Conservation (phyloP, 1,284 basidiomycete species). For the Boletus holoroseus region DNA sequence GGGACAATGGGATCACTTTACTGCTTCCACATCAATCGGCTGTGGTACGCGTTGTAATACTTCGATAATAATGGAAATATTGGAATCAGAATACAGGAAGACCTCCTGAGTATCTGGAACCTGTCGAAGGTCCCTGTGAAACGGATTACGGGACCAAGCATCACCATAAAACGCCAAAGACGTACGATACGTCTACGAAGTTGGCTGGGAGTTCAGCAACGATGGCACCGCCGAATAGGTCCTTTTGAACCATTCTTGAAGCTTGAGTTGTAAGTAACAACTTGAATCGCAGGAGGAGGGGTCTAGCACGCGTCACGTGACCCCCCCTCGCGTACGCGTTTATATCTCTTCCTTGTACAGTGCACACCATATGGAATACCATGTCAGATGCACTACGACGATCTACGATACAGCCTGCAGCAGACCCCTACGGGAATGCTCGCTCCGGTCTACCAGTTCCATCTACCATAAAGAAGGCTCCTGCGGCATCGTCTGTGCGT, state of each 20-base stretch:
- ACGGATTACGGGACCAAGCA: neutral
- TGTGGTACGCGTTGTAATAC: constrained; percentile 70
- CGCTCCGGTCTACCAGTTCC: constrained; percentile 55
- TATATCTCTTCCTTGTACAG: neutral
- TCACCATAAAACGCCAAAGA: constrained; percentile 14
- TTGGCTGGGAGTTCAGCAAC: constrained; percentile 50
- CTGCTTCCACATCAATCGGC: constrained; percentile 49
- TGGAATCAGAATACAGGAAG: constrained; percentile 70
- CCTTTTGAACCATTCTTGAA: constrained; percentile 12
- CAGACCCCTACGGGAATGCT: constrained; percentile 47
- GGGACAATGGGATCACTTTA: constrained; percentile 49
- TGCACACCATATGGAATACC: constrained; percentile 2
- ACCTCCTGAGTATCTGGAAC: constrained; percentile 98
- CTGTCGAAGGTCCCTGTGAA: constrained; percentile 76
- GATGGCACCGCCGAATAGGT: constrained; percentile 80
- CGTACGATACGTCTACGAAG: constrained; percentile 86
- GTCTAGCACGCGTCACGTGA: constrained; percentile 20
- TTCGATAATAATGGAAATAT: constrained; percentile 75
- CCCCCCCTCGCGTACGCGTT: constrained; percentile 3
- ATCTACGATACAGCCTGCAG: constrained; percentile 52
- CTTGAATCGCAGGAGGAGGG: too few species aligned
- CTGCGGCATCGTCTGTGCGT: constrained; percentile 37
- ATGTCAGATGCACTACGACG: constrained; percentile 24
- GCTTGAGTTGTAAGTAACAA: neutral
- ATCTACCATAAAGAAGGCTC: constrained; percentile 61